Percentiles rank a stretch among this genome's conserved stretches.
Conservation (phyloP, 1,284 basidiomycete genomes). For the Rhodotorula sp. region DNA sequence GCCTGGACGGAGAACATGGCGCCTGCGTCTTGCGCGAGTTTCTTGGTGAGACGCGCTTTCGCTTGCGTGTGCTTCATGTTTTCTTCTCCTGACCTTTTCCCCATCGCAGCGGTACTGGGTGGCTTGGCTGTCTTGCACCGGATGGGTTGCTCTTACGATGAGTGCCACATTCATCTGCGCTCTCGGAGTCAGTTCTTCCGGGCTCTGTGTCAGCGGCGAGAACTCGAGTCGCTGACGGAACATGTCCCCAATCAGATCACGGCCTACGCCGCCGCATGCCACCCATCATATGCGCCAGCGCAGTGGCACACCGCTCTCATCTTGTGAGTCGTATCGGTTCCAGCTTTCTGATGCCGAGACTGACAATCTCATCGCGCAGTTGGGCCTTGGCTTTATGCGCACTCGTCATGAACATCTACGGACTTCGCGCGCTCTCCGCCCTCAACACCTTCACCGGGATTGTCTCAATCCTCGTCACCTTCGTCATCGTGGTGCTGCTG, state of each 20-base stretch:
- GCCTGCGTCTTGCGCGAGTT: background rate
- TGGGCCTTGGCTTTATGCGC: background rate
- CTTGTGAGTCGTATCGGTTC: background rate
- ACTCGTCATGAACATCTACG: conserved; percentile 3
- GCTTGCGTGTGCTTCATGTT: background rate
- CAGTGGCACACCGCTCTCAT: background rate
- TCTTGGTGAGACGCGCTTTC: background rate
- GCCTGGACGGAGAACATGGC: conserved; percentile 8
- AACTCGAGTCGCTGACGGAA: too few species aligned
- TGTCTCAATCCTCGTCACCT: background rate
- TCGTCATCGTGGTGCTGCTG: background rate
- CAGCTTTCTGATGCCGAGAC: background rate
- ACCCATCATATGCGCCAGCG: background rate
- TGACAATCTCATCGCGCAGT: background rate
- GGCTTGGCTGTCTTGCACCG: background rate
- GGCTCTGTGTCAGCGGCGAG: background rate
- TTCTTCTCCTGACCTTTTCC: background rate
- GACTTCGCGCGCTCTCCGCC: background rate
- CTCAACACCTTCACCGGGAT: background rate
- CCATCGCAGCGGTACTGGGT: conserved; percentile 1
- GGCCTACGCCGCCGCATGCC: background rate
- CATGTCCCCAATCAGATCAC: background rate
- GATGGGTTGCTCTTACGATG: background rate
- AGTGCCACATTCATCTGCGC: background rate
- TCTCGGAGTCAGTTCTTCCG: background rate